phyloP scores from a whole-genome alignment of 495 filamentous ascomycete genomes.

The Cudoniella acicularis region DNA sequence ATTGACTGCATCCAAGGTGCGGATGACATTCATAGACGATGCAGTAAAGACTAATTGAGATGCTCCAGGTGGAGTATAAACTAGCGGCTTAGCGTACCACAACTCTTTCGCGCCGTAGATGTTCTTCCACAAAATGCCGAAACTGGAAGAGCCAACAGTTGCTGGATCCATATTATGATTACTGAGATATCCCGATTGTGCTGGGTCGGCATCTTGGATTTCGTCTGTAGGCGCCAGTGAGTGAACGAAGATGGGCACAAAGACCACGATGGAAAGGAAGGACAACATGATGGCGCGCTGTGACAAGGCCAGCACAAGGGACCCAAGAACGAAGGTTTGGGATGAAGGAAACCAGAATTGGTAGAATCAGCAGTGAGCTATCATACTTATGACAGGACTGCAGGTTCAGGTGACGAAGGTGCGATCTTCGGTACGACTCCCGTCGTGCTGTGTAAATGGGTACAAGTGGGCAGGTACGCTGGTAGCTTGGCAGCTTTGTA shows the following conservation, averaged over 20 bases:
- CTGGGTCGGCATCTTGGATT: slow-evolving; percentile 37
- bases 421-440: too few relatives aligned
- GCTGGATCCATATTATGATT: slow-evolving; percentile 45
- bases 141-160: slow-evolving; percentile 31
- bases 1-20: slow-evolving; percentile 31
- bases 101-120: slow-evolving; percentile 21
- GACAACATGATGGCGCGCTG: neutral
- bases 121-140: slow-evolving; percentile 34
- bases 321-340: too few relatives aligned
- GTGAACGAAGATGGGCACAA: neutral
- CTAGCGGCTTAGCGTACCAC: slow-evolving; percentile 41
- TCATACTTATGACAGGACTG: too few relatives aligned
- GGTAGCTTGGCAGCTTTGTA: too few relatives aligned
- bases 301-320: neutral
- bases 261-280: neutral
- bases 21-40: slow-evolving; percentile 31
- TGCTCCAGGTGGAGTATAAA: slow-evolving; percentile 35
- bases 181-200: slow-evolving; percentile 39
- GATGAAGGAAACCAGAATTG: too few relatives aligned
- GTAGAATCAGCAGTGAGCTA: too few relatives aligned
- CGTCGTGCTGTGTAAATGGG: too few relatives aligned
- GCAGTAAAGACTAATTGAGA: slow-evolving; percentile 38
- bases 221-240: slow-evolving; percentile 29
- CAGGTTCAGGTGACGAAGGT: too few relatives aligned
- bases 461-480: too few relatives aligned